These are phyloP conservation scores for Coemansia sp. DNA, from an alignment of 192 early-diverging fungal genomes.

Conservation along the genomic window DNA sequence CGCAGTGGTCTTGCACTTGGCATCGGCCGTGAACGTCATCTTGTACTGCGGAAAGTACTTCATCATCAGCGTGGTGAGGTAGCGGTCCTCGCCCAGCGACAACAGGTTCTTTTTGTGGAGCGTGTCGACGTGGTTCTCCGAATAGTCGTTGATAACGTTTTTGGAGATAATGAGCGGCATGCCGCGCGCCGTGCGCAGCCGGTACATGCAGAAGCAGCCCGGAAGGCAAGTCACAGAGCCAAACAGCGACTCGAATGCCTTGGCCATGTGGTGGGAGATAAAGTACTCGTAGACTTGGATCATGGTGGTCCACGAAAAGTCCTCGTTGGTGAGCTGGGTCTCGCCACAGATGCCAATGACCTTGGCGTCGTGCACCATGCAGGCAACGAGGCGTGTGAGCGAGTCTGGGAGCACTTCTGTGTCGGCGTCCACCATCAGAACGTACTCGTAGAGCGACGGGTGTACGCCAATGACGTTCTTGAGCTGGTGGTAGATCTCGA, in stretches of 20 bases:
- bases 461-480: no score
- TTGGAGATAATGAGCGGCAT: conserved; percentile 88
- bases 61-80: conserved; percentile 92
- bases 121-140: conserved; percentile 93
- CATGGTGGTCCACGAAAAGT: conserved; percentile 94
- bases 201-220: conserved; percentile 99
- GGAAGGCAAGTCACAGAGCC: conserved; percentile 97
- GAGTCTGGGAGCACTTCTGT: conserved; percentile 91
- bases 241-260: conserved; percentile 97
- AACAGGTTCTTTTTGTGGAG: conserved; percentile 99
- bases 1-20: conserved; percentile 90
- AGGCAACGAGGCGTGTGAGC: conserved; percentile 92
- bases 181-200: conserved; percentile 86
- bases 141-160: conserved; percentile 84
- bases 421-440: conserved; percentile 99
- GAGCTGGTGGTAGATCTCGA: conserved; percentile 98
- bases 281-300: conserved; percentile 99
- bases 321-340: conserved; percentile 91
- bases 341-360: conserved; percentile 97
- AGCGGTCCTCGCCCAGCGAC: conserved; percentile 99
- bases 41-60: conserved; percentile 98
- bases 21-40: conserved; percentile 92
- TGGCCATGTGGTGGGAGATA: conserved; percentile 94
- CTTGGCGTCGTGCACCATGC: conserved; percentile 89
- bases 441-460: conserved; percentile 96